Percentiles rank a stretch among this genome's conserved stretches.
Conservation (phyloP, 176 grass and related monocot species). For the Carex cristatella region DNA sequence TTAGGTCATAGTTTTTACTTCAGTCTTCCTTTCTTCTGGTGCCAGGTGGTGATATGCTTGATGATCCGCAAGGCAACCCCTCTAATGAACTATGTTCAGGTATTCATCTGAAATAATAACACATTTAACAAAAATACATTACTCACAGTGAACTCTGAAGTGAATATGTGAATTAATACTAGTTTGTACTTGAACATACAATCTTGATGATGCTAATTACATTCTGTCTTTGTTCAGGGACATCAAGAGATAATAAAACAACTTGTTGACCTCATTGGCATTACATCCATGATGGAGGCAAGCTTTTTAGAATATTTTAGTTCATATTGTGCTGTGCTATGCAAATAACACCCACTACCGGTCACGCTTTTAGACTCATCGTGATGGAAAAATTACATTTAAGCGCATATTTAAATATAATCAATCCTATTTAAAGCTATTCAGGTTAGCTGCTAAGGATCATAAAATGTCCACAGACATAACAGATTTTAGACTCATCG, state of each 20-base stretch:
- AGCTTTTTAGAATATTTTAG: constrained; percentile 10
- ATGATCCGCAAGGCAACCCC: constrained; percentile 68
- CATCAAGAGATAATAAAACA: constrained; percentile 82
- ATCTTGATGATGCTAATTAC: constrained; percentile 14
- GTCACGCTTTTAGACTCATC: not conserved
- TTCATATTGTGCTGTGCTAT: constrained; percentile 8
- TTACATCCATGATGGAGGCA: constrained; percentile 97
- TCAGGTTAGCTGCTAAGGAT: not conserved
- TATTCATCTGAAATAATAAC: constrained; percentile 23
- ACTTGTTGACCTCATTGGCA: constrained; percentile 92
- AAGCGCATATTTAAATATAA: not conserved
- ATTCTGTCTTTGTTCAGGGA: constrained; percentile 38
- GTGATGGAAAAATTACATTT: not conserved
- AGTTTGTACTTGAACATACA: not conserved
- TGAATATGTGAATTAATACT: not conserved
- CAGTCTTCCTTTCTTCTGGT: constrained; percentile 26
- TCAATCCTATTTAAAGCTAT: not conserved
- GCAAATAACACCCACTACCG: not conserved
- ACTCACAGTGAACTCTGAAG: not conserved
- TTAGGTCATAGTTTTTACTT: constrained; percentile 14
- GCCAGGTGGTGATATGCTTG: constrained; percentile 87
- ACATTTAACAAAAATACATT: not conserved
- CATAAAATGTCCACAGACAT: not conserved
- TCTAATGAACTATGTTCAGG: constrained; percentile 92
- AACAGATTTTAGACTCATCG: not conserved